Conservation (phyloP, 2,329 filamentous ascomycete genomes). For the Alternaria arbusti region DNA sequence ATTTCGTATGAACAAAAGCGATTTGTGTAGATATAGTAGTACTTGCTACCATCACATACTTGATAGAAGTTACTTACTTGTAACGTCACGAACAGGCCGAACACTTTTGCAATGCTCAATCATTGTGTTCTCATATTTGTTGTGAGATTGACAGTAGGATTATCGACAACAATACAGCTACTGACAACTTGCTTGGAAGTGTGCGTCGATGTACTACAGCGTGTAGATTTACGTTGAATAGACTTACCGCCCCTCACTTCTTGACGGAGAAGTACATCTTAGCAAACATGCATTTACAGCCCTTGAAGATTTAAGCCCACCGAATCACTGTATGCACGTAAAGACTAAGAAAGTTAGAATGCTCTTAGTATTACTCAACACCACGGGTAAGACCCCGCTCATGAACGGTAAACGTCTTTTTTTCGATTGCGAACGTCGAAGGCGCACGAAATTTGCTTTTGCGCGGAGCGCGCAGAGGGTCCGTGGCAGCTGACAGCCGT, state of each 20-base stretch:
- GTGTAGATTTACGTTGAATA: not conserved
- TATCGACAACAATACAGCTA: not conserved
- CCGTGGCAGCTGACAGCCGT: not conserved
- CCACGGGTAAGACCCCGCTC: not conserved
- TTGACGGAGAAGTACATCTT: not conserved
- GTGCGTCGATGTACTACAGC: not conserved
- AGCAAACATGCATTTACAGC: not conserved
- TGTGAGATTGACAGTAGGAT: not conserved
- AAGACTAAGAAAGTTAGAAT: not conserved
- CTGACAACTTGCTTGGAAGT: not conserved
- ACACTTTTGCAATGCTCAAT: not conserved
- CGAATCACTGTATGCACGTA: not conserved
- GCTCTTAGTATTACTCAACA: not conserved
- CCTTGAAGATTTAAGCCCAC: not conserved
- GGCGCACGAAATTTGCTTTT: not conserved
- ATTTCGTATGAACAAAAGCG: conserved; percentile 1
- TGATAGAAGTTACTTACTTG: not conserved
- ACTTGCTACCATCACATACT: not conserved
- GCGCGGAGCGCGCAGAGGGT: not conserved
- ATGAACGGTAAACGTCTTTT: not conserved
- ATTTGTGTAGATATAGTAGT: not conserved
- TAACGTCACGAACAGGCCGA: not conserved
- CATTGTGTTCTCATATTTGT: not conserved
- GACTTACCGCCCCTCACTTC: not conserved
- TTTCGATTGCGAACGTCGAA: not conserved